A percentile compares a stretch with the other conserved stretches of the same genome.
phyloP scores from a whole-genome alignment of 306 rosid species.

The Mucuna pruriens region DNA sequence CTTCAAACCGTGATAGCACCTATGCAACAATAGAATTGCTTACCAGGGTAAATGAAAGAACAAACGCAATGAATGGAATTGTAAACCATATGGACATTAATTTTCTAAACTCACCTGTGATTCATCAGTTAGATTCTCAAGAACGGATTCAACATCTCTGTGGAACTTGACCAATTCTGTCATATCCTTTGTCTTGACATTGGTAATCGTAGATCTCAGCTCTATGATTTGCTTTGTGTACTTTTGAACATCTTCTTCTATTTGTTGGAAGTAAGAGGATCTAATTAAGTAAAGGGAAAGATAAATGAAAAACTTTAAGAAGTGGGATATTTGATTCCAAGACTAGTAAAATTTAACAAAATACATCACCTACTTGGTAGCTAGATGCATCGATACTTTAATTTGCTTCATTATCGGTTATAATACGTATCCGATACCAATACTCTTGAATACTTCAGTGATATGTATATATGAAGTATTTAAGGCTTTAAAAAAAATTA shows the following conservation, averaged over 20 bases:
- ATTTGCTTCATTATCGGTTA: not conserved
- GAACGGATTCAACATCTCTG: constrained; percentile 59
- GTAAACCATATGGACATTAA: not conserved
- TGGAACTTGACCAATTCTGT: constrained; percentile 59
- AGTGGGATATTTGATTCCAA: not conserved
- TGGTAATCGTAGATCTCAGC: constrained; percentile 45
- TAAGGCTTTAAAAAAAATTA: not conserved
- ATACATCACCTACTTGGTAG: not conserved
- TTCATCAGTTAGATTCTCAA: constrained; percentile 71
- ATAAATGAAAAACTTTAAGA: not conserved
- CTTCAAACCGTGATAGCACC: constrained; percentile 74
- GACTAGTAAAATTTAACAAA: not conserved
- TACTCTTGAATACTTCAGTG: not conserved
- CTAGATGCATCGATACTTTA: not conserved
- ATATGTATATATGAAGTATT: not conserved
- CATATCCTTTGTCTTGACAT: constrained; percentile 67
- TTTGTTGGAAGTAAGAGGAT: constrained; percentile 79
- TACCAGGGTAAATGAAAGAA: not conserved
- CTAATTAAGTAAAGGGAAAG: constrained; percentile 40
- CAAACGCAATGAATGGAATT: not conserved
- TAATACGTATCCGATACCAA: not conserved
- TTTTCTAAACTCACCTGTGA: constrained; percentile 60
- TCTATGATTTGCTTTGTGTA: constrained; percentile 56
- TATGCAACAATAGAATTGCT: not conserved
- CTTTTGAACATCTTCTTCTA: constrained; percentile 71